Base-by-base conservation (phyloP, 768 basidiomycete genomes). In the Porpolomopsis calyptriformis region DNA sequence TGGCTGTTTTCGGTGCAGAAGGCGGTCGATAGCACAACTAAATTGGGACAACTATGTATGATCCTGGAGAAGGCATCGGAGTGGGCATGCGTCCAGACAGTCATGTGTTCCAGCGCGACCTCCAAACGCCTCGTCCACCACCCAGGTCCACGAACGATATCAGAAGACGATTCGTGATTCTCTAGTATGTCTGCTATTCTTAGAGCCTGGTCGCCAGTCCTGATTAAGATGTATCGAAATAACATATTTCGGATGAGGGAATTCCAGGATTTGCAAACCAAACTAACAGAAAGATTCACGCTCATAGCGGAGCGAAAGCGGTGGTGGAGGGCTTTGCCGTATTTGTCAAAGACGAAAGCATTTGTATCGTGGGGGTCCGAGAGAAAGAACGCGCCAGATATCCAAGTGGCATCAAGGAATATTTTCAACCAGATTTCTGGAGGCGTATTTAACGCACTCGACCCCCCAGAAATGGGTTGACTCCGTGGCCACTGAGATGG, bases 401-500 rank as follows among this genome's bases (percentile, higher is more conserved):
- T 55, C 24, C 50, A 39, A 2, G 55, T 53, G 8, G 52, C 55
- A 40, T 55, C 49, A 10, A 26, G 39, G 36, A 63, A 55, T 16
- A 61, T 57, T 19, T 53, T 50, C 18, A 44, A 41, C 61, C 61
- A 63, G 18, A 61, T 45, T 49, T 63, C 61, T 23, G 53, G 37
- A 9, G 61, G 61, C 16, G 58, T 43, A 16, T 47, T 40, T 20
- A 12, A 20, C 8, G 14, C 10, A 25, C 16, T n/a, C 24, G 4
- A 11, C 7, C 11, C 19, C 18, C n/a, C 2, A 12, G 18, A 33
- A 22, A 35, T 43, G 20, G 47, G 35, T n/a, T n/a, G n/a, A n/a
- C n/a, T n/a, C n/a, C n/a, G 45, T 27, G n/a, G 39, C 27, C 22
- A 16, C 16, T 9, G 16, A 14, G 19, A 14, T 12, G 10, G 12